phyloP scores from a whole-genome alignment of 1,139 yeast genomes.

The Yamadazyma diospyri region DNA sequence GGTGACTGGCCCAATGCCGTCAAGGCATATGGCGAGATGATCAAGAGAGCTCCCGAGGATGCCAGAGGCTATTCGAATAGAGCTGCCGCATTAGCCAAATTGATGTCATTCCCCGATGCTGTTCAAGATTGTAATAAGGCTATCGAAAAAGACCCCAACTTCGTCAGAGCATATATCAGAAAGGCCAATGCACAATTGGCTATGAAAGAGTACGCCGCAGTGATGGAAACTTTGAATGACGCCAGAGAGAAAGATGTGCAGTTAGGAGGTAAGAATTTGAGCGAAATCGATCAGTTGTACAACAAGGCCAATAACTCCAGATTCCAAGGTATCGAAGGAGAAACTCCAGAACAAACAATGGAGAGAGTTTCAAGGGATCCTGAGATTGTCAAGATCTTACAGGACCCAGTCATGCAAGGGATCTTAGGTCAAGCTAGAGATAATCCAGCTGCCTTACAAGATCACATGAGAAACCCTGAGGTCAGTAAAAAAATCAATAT shows the following conservation, averaged over 20 bases:
- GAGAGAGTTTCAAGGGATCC: constrained; percentile 92
- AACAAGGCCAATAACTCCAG: constrained; percentile 76
- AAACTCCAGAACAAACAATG: constrained; percentile 92
- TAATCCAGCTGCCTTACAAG: constrained; percentile 95
- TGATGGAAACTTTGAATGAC: constrained; percentile 73
- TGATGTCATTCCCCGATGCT: constrained; percentile 97
- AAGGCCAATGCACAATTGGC: constrained; percentile 94
- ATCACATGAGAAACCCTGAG: constrained; percentile 96
- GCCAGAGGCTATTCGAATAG: constrained; percentile 97
- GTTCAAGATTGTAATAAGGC: constrained; percentile 90
- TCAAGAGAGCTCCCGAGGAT: constrained; percentile 93
- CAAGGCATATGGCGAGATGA: constrained; percentile 90
- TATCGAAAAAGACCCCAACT: constrained; percentile 79
- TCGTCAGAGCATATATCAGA: constrained; percentile 93
- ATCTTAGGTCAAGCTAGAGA: constrained; percentile 91
- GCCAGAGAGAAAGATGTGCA: constrained; percentile 78
- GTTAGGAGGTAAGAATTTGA: constrained; percentile 53
- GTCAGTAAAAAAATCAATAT: constrained; percentile 84
- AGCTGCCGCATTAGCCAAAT: constrained; percentile 93
- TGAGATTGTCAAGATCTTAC: constrained; percentile 83
- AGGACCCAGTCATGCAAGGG: constrained; percentile 96
- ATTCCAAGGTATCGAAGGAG: constrained; percentile 80
- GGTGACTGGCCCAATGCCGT: constrained; percentile 98
- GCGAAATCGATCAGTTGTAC: constrained; percentile 81
- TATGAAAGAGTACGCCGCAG: constrained; percentile 80